These are phyloP conservation scores for Phaeosphaeriaceae sp. DNA, from an alignment of 2,329 filamentous ascomycete species.

Conservation along the genomic window DNA sequence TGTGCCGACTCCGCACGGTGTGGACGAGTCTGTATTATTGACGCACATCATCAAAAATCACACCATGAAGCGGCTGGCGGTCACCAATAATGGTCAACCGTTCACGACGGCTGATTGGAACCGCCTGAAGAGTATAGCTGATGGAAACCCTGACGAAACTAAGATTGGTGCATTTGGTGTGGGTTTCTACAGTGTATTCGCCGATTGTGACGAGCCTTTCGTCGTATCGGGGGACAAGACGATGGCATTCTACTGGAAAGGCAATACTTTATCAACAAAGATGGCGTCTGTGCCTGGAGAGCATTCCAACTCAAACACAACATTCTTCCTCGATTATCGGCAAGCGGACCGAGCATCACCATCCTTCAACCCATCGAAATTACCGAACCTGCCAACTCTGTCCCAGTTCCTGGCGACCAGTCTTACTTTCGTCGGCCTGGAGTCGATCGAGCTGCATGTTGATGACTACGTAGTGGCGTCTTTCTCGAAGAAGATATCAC, in stretches of 20 bases:
- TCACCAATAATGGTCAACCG: slow-evolving; percentile 88
- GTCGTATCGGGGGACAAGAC: slow-evolving; percentile 90
- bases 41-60: slow-evolving; percentile 87
- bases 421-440: slow-evolving; percentile 90
- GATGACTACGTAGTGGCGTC: slow-evolving; percentile 84
- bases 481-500: slow-evolving; percentile 85
- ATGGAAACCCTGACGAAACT: slow-evolving; percentile 97
- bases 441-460: slow-evolving; percentile 87
- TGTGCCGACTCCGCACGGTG: slow-evolving; percentile 72
- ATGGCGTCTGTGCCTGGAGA: slow-evolving; percentile 76
- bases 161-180: slow-evolving; percentile 99
- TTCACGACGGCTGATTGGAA: slow-evolving; percentile 94
- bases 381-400: slow-evolving; percentile 85
- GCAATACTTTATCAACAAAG: slow-evolving; percentile 94
- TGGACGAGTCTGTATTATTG: slow-evolving; percentile 74
- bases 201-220: slow-evolving; percentile 97
- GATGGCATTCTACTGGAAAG: slow-evolving; percentile 99
- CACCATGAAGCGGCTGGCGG: slow-evolving; percentile 84
- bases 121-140: slow-evolving; percentile 93
- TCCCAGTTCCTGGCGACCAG: slow-evolving; percentile 94
- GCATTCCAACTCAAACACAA: slow-evolving; percentile 75
- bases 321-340: slow-evolving; percentile 94
- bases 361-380: slow-evolving; percentile 65
- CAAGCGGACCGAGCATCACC: slow-evolving; percentile 68
- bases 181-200: slow-evolving; percentile 98